Base-by-base conservation (phyloP, 192 early-diverging fungal genomes). In the Lobulomyces angularis region DNA sequence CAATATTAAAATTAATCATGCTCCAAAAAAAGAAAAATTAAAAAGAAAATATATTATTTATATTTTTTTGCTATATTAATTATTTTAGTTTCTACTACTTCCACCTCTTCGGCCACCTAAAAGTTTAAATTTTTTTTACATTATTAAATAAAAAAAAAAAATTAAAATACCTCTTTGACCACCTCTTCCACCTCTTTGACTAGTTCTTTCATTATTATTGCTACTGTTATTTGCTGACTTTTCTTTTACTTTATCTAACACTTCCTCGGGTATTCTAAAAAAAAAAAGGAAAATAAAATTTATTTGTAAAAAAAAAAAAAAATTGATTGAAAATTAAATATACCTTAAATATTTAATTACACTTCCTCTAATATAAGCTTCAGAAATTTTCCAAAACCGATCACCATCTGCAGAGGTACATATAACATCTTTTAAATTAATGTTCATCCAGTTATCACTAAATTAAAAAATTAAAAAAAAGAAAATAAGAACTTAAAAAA, bases 391-490 rank as follows among this genome's bases (percentile, higher is more conserved):
- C 82, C 82, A 90, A 53, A 97, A 97, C 36, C 74, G 65, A 58
- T 93, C 83, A n/a, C 88, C 88, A 56, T 89, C 86, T 25, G 86
- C 80, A 0, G 78, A 80, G 0, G 91, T 97, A 58, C 84, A 83
- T 50, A 95, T 92, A 17, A 95, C 90, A 55, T 94, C 89, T 40
- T 84, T 77, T 19, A 97, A 65, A 27, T 81, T 86, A 53, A 97
- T 67, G 64, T 97, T 97, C 94, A 95, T 97, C 76, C 86, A 95
- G 50, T 87, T 87, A 59, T 94, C 86, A 66, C n/a, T n/a, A n/a
- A n/a, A n/a, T n/a, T n/a, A n/a, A n/a, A n/a, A n/a, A n/a, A n/a
- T n/a, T n/a, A n/a, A n/a, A n/a, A n/a, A n/a, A n/a, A n/a, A n/a
- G n/a, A n/a, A n/a, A n/a, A n/a, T 3, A 3, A 32, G 45, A 41